Evolutionary conservation across 768 basidiomycete species (phyloP), one percentile per base, ranked within the genome.

Genomic region (Grammothele lineata): DNA sequence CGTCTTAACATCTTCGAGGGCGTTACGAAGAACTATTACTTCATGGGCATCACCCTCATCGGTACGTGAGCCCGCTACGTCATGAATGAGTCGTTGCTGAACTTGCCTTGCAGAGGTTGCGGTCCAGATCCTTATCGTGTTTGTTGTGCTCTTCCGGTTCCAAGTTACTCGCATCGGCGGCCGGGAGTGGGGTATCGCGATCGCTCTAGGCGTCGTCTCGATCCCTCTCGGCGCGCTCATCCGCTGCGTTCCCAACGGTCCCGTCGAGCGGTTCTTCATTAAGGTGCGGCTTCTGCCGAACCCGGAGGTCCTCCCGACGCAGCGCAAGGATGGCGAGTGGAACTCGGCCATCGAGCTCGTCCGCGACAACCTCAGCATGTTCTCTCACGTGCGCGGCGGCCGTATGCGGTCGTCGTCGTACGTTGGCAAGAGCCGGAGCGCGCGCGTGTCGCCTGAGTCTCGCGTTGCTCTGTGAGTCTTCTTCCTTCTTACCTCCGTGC

Each of bases 131-230:
- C 51, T 92, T 51, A 94, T 98, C 47, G 87, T 97, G 43, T 91
- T 92, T 59, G 75, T 98, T 35, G 95, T 93, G 33, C 87, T 89
- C 27, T 77, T 87, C 3, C 94, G 93, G 0, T 98, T 99, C 74
- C 83, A 88, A 59, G 95, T 97, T 8, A 84, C 80, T 0, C 73
- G 62, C 7, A 81, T 98, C 41, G 70, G 71, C 32, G 92, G 87
- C 8, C 80, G 80, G 33, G 92, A 95, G 64, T 99, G 96, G 96
- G 93, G 81, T 43, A 90, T 98, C 55, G 88, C 90, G 0, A 70
- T 99, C 32, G 85, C 91, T 40, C 76, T 97, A 26, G 96, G 95
- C 27, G 52, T 85, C 35, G 78, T 92, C 38, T 85, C 96, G 9
- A 80, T 98, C 37, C 96, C 95, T 4, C 75, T 95, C 57, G 96